Evolutionary conservation across 2,329 filamentous ascomycete genomes (phyloP), one percentile per base, ranked within the genome.

Genomic region (Talaromyces sp.): DNA sequence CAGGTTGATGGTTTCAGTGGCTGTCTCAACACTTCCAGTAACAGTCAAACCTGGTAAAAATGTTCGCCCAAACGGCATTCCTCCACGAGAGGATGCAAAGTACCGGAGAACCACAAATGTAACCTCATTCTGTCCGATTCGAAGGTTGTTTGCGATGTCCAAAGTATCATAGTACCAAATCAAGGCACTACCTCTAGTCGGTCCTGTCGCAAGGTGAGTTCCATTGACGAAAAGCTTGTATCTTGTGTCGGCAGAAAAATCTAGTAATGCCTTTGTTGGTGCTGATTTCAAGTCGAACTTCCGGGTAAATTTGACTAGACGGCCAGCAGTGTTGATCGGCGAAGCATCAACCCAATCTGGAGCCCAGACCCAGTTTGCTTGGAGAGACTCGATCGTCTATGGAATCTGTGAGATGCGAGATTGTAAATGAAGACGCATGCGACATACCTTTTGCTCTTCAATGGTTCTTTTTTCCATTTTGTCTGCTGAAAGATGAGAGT

Each of bases 211-310:
- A 13, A 75, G 62, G 9, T 68, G 64, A 0, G n/a, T 44, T 3
- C 67, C 66, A 62, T 78, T 78, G 36, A 78, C 64, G 24, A 63
- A 65, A 2, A 77, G 61, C 47, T 77, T 77, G 61, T 77, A 78
- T 8, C 73, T 65, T 4, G 75, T 78, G 33, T 78, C 75, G 5
- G 75, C 75, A 1, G 73, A 70, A 54, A 70, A 65, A 48, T 66
- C 60, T 10, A 74, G 37, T 4, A 64, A 20, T 11, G 69, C 56
- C 9, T 24, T n/a, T 0, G 13, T 49, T 4, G 68, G 62, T 17
- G 13, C 11, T 2, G 41, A 55, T 1, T 36, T 9, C 4, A 72
- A 54, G 24, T 50, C 41, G 45, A 74, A 50, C 4, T 52, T 43
- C 6, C 67, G 65, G 2, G 51, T 61, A 58, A 74, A 74, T 4